Base-by-base conservation (phyloP, 345 rosid species). In the Passiflora organensis region DNA sequence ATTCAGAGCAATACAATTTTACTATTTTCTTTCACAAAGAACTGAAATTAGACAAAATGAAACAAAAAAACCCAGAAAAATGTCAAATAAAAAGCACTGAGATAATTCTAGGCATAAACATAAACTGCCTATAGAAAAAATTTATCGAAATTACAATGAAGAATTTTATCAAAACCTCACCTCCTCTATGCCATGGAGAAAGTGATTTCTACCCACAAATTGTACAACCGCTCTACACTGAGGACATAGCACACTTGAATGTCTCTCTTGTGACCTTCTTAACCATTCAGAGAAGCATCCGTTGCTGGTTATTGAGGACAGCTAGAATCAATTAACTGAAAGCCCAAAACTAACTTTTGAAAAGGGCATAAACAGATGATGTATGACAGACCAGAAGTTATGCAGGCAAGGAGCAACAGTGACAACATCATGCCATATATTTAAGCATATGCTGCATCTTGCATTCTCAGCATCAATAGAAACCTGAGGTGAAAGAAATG, bases 281-380 rank as follows among this genome's bases (percentile, higher is more conserved):
- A 91, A 69, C 98, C 96, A 91, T 72, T 88, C 95, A 5, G 95
- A 91, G 77, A 91, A 86, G 74, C 98, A 91, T 45, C 98, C 98
- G 63, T 91, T 91, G 70, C 98, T 91, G 80, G 25, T 42, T 46
- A 58, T 50, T 72, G n/a, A 63, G 59, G 60, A 53, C 59, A 74
- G 47, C 13, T 45, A 58, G 58, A 67, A 49, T 53, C 52, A 55
- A 58, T 22, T 39, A 4, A 38, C 21, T 51, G 41, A 56, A 60
- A 52, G 41, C 49, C 38, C 46, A 63, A 34, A 12, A 11, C n/a
- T 21, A 12, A 9, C 21, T 22, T 41, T 12, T 41, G 22, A 47
- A 21, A 19, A 21, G 14, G 25, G 51, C 47, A 32, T n/a, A 16
- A 65, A 51, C 20, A 8, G 45, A 38, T 32, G 20, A 51, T 4